Conservation (phyloP, 148 eudicot genomes). For the Camellia sinensis region DNA sequence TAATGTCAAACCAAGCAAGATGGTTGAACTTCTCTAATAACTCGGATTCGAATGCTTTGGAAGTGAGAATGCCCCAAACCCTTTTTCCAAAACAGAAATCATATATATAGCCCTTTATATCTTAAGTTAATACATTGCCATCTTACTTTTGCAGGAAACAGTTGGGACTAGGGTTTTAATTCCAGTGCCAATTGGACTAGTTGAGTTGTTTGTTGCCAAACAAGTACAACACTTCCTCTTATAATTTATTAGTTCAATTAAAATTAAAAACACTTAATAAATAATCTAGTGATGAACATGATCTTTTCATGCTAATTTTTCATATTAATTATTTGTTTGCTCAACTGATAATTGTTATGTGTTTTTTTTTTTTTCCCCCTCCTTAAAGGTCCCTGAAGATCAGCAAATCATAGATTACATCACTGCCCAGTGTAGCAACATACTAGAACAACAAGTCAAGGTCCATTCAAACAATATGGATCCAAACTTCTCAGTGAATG, state of each 20-base stretch:
- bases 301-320: background rate
- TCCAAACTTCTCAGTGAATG: constrained; percentile 28
- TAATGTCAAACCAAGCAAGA: constrained; percentile 68
- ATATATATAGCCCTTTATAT: background rate
- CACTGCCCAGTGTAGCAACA: constrained; percentile 49
- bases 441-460: constrained; percentile 48
- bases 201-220: constrained; percentile 76
- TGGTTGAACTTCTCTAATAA: constrained; percentile 69
- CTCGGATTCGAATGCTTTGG: constrained; percentile 37
- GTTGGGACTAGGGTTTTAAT: constrained; percentile 69
- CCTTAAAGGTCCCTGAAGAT: constrained; percentile 67
- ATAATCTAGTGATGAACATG: background rate
- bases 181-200: constrained; percentile 70
- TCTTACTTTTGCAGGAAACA: constrained; percentile 43
- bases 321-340: background rate
- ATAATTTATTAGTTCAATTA: background rate
- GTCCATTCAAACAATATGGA: constrained; percentile 27
- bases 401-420: constrained; percentile 60
- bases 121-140: background rate
- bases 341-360: background rate
- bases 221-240: constrained; percentile 41
- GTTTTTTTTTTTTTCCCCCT: background rate
- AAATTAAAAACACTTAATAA: background rate
- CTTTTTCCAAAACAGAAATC: background rate
- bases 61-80: constrained; percentile 28